A percentile compares a stretch with the other conserved stretches of the same genome.
Conservation (phyloP, 2,329 filamentous ascomycete genomes). For the Monilinia fructigena region DNA sequence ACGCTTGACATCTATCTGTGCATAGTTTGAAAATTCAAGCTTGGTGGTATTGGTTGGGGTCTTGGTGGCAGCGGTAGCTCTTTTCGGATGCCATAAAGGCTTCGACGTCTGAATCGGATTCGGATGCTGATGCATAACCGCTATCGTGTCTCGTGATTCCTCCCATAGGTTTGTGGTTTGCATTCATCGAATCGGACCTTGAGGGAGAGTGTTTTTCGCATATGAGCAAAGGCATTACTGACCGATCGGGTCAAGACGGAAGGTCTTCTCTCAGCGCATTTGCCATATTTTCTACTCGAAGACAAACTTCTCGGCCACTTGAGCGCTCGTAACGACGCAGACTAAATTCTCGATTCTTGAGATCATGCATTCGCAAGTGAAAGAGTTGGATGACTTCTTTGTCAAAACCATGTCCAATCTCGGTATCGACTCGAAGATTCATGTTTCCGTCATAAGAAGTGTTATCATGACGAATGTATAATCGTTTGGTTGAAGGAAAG, state of each 20-base stretch:
- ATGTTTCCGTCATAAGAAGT: constrained; percentile 90
- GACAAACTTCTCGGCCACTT: constrained; percentile 90
- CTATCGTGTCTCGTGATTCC: constrained; percentile 47
- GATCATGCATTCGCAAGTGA: constrained; percentile 91
- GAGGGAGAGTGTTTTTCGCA: constrained; percentile 53
- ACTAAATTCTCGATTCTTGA: constrained; percentile 83
- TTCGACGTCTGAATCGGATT: constrained; percentile 35
- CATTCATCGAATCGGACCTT: constrained; percentile 33
- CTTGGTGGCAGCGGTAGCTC: constrained; percentile 25
- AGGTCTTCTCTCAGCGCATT: constrained; percentile 45
- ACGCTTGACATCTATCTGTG: constrained; percentile 78
- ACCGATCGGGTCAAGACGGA: constrained; percentile 51
- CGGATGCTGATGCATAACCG: constrained; percentile 53
- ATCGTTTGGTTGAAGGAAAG: constrained; percentile 79
- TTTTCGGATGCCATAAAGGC: constrained; percentile 38
- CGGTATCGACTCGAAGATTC: constrained; percentile 87
- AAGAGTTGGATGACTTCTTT: constrained; percentile 75
- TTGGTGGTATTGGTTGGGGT: constrained; percentile 74
- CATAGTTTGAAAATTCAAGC: constrained; percentile 96
- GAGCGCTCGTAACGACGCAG: constrained; percentile 88
- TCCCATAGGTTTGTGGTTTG: constrained; percentile 22
- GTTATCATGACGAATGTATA: constrained; percentile 87
- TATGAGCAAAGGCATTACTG: constrained; percentile 50
- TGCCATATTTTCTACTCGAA: constrained; percentile 68
- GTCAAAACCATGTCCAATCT: constrained; percentile 54